Evolutionary conservation across 148 eudicot genomes (phyloP), one percentile per base, ranked within the genome.

Genomic region (Limonium bicolor): DNA sequence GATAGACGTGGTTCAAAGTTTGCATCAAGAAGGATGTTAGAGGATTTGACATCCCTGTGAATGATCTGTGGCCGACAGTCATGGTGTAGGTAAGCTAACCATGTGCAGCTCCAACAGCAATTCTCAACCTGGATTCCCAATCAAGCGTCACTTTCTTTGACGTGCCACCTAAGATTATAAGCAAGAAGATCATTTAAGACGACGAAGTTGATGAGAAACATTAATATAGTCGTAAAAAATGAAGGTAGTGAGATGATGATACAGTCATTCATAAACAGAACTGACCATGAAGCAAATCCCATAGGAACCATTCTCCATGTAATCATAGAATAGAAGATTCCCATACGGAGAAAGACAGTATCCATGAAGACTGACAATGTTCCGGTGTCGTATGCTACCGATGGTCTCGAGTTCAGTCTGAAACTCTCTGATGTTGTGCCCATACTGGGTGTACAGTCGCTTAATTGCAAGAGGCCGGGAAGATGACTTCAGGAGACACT

Each of bases 221-320:
- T 34, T 0, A 34, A 18, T 12, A 12, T 7, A 36, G 16, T 16
- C 41, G 19, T n/a, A n/a, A n/a, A n/a, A n/a, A n/a, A n/a, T n/a
- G n/a, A n/a, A n/a, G n/a, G 4, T 36, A 15, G 16, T 36, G 24
- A 22, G 16, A 41, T 41, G 1, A 20, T 19, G 21, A 22, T 9
- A 12, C 22, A 22, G 9, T 5, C 14, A 20, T 40, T 2, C 3
- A 40, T n/a, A 19, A 2, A 22, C 11, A 10, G 4, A 22, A 48
- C 70, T 56, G 4, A 79, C 87, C 87, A 50, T 79, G 87, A 57
- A 79, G 78, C 36, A 75, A 68, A 66, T 75, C 87, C 82, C 82
- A 79, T 10, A 79, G 24, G 82, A 75, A 20, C 87, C 87, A 55
- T 79, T 79, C 27, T 72, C 79, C 87, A 79, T 79, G 63, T 68